A percentile compares a stretch with the other conserved stretches of the same genome.
phyloP scores from a whole-genome alignment of 148 eudicot genomes.

The Bassia scoparia region DNA sequence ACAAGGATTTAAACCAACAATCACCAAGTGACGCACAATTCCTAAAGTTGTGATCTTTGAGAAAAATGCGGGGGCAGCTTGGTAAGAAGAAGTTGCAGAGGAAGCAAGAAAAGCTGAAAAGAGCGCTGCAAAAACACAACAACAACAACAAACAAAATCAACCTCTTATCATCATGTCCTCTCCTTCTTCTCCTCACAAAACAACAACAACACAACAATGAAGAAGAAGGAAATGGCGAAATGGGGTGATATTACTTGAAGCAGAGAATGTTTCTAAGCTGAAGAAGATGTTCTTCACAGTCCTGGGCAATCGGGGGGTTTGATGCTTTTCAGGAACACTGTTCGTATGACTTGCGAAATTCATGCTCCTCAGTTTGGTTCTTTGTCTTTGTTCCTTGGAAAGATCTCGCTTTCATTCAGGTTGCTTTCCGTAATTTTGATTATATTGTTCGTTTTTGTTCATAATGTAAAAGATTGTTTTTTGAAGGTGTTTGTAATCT shows the following conservation, averaged over 20 bases:
- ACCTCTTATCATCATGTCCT: background rate
- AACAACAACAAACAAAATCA: background rate
- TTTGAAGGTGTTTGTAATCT: background rate
- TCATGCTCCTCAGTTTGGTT: constrained; percentile 1
- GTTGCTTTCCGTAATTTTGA: background rate
- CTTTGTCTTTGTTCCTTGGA: constrained; percentile 1
- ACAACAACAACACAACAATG: no score
- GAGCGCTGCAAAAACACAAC: background rate
- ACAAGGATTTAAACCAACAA: no score
- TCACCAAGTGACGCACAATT: background rate
- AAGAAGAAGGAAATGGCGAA: no score
- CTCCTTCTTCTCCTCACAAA: background rate
- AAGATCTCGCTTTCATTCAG: constrained; percentile 5
- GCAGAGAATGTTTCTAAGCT: background rate
- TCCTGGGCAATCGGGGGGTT: background rate
- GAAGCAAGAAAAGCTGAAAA: background rate
- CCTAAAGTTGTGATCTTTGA: background rate
- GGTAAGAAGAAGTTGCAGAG: background rate
- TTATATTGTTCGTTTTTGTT: background rate
- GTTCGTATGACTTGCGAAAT: constrained; percentile 9
- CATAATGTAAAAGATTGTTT: background rate
- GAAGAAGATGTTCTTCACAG: background rate
- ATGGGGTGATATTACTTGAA: background rate
- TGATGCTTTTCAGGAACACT: constrained; percentile 5
- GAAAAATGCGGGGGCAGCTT: background rate